A percentile compares a stretch with the other conserved stretches of the same genome.
These are phyloP conservation scores for Xylaria sp. DNA, from an alignment of 2,329 filamentous ascomycete genomes.

Conservation along the genomic window DNA sequence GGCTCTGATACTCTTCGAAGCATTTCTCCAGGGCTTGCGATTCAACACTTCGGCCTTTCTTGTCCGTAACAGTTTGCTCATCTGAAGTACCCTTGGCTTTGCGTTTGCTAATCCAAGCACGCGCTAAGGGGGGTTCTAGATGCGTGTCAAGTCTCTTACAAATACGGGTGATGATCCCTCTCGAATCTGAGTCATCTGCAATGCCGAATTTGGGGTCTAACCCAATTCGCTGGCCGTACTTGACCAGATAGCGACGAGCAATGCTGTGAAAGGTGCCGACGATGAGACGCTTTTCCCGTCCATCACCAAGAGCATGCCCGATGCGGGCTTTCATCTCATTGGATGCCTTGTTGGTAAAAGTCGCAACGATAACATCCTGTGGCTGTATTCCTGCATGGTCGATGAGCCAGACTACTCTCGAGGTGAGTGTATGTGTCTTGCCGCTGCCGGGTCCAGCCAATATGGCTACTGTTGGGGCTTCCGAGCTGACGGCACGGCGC, in stretches of 20 bases:
- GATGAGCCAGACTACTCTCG: constrained; percentile 89
- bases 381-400: constrained; percentile 77
- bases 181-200: constrained; percentile 83
- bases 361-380: constrained; percentile 92
- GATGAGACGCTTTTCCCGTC: constrained; percentile 79
- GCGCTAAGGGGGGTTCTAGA: constrained; percentile 77
- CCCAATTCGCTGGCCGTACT: constrained; percentile 86
- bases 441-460: constrained; percentile 77
- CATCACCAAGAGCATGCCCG: constrained; percentile 80
- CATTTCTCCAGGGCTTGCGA: constrained; percentile 71
- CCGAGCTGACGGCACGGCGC: constrained; percentile 65
- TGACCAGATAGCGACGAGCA: constrained; percentile 81
- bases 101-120: constrained; percentile 78
- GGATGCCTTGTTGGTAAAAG: constrained; percentile 96
- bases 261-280: constrained; percentile 97
- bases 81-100: constrained; percentile 66
- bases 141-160: constrained; percentile 76
- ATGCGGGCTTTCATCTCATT: constrained; percentile 93
- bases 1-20: constrained; percentile 81
- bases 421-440: constrained; percentile 95
- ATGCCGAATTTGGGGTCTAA: constrained; percentile 88
- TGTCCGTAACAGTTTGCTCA: constrained; percentile 56
- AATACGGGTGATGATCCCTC: constrained; percentile 83
- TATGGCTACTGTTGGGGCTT: constrained; percentile 69
- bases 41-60: constrained; percentile 55